These are phyloP conservation scores for Gonium pectorale DNA, from an alignment of 139 green algal species.

Conservation along the genomic window DNA sequence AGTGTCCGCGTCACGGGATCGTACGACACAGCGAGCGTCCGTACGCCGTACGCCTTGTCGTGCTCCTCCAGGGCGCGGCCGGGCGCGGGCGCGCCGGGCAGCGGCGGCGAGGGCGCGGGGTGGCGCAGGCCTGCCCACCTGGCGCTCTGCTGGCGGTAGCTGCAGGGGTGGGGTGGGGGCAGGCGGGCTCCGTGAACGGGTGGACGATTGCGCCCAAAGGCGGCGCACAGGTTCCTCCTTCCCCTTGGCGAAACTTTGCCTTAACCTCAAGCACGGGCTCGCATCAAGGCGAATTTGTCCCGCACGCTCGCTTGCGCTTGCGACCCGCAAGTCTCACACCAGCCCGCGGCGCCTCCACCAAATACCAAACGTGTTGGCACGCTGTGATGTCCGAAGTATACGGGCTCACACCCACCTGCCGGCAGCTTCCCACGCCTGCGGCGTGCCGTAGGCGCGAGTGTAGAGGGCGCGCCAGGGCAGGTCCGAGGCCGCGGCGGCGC, in stretches of 20 bases:
- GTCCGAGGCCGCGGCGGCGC: neutral
- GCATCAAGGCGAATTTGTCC: no score
- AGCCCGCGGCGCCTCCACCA: no score
- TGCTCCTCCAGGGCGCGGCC: neutral
- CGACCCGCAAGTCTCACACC: no score
- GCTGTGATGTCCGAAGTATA: no score
- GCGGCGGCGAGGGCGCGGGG: neutral
- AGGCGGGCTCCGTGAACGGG: no score
- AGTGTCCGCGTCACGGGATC: neutral
- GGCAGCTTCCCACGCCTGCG: neutral
- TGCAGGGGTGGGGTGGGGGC: neutral
- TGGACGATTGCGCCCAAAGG: no score
- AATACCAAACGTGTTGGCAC: no score
- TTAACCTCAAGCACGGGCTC: no score
- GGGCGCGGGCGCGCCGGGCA: neutral
- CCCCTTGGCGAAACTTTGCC: no score
- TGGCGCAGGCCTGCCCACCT: neutral
- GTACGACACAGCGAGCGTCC: conserved; percentile 22
- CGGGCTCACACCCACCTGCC: neutral
- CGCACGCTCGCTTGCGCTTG: no score
- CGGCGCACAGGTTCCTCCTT: no score
- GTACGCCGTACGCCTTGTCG: conserved; percentile 9
- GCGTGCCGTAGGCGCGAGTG: neutral
- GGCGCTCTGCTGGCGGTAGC: conserved; percentile 10
- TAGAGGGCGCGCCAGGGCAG: conserved; percentile 3